Evolutionary conservation across 129 eudicot genomes (phyloP), one percentile per base, ranked within the genome.

Genomic region (Lactuca saligna): DNA sequence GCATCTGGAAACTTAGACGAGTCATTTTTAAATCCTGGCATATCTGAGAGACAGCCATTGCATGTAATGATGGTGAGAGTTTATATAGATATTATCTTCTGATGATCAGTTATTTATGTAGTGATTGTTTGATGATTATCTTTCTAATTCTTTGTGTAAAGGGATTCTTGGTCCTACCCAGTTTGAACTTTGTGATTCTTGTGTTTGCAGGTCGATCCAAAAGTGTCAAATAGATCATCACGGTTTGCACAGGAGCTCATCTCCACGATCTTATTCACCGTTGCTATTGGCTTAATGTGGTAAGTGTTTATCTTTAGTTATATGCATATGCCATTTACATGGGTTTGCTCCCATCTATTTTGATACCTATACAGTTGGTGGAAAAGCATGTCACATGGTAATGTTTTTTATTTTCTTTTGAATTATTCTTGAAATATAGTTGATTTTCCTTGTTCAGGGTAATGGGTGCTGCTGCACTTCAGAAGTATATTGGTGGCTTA

Each of bases 51-150:
- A 87, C 96, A 84, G 84, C 98, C 98, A 63, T 81, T 92, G 79
- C 98, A 92, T 84, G 98, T 92, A 14, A 85, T 92, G 80, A 89
- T 92, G 98, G 98, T 93, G 81, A 89, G 90, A 69, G 59, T 48
- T 76, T 35, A 46, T 62, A 9, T 10, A 29, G 32, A 14, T 16
- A 13, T 8, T 48, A 41, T 54, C 32, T 39, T 54, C 32, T 39
- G 54, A 37, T 17, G 56, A 14, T 12, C 55, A 44, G 35, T 50
- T 29, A 14, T 35, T 35, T 11, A 17, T 48, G 13, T n/a, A n/a
- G n/a, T 60, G 49, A 2, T 61, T 61, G 60, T 32, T 41, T 16
- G 61, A 29, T 20, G 25, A 17, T 10, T 54, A 39, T 64, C 70
- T 11, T 62, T 61, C 13, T 53, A 38, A 11, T 13, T 46, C 56